phyloP scores from a whole-genome alignment of 179 eudicot species.

The Camellia oleifera region DNA sequence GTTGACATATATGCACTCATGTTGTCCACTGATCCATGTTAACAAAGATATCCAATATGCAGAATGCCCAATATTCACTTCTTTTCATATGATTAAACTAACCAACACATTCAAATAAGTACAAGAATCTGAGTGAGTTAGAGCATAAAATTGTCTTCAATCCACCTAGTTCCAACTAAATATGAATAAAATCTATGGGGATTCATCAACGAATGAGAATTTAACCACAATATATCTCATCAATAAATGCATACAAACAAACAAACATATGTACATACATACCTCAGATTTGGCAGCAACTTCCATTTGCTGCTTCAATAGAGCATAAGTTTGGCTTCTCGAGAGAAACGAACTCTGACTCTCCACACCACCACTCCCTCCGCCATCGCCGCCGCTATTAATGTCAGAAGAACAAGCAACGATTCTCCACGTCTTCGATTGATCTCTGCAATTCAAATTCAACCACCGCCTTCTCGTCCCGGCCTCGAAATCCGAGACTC shows the following conservation, averaged over 20 bases:
- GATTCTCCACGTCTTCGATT: slow-evolving; percentile 34
- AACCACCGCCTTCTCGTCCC: slow-evolving; percentile 21
- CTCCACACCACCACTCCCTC: slow-evolving; percentile 13
- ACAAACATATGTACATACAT: neutral
- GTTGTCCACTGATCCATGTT: too few species aligned
- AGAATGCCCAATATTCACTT: neutral
- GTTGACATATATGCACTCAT: too few species aligned
- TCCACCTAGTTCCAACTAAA: too few species aligned
- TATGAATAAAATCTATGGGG: too few species aligned
- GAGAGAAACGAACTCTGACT: slow-evolving; percentile 44
- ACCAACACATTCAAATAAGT: neutral
- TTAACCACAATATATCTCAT: too few species aligned
- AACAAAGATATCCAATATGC: neutral
- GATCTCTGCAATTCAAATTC: slow-evolving; percentile 15
- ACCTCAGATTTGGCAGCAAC: slow-evolving; percentile 96
- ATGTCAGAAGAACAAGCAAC: slow-evolving; percentile 55
- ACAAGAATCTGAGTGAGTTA: neutral
- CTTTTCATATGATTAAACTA: too few species aligned
- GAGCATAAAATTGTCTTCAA: too few species aligned
- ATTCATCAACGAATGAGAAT: too few species aligned
- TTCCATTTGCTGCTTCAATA: slow-evolving; percentile 89
- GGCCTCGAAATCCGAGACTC: slow-evolving; percentile 16
- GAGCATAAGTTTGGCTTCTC: slow-evolving; percentile 69
- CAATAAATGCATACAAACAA: neutral
- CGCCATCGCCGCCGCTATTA: slow-evolving; percentile 23